Evolutionary conservation across 208 protist species (phyloP).

Genomic region (Porcisia deanei): DNA sequence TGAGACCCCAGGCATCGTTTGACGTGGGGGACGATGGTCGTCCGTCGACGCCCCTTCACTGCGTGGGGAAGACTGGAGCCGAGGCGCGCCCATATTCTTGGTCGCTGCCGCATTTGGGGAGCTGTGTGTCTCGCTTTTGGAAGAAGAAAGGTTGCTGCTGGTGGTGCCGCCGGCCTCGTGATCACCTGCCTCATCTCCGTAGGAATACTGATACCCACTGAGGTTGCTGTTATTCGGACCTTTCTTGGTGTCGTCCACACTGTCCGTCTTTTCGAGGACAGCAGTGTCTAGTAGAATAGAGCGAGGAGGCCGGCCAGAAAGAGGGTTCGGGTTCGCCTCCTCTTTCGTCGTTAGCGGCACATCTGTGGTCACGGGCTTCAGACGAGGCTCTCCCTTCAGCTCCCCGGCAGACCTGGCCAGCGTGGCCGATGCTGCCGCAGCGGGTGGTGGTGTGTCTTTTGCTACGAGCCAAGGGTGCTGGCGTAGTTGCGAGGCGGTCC

Average conservation of each 20-base stretch:
- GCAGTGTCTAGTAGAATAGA: constrained; percentile 32
- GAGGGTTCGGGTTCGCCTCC: background rate
- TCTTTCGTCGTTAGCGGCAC: constrained; percentile 6
- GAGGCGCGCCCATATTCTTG: background rate
- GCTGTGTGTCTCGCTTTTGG: constrained; percentile 16
- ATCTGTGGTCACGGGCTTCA: background rate
- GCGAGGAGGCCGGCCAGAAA: constrained; percentile 12
- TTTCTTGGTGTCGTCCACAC: background rate
- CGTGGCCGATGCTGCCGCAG: background rate
- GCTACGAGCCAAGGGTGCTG: constrained; percentile 75
- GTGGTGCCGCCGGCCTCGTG: constrained; percentile 26
- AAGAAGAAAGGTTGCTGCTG: constrained; percentile 35
- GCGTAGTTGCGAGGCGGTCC: constrained; percentile 53
- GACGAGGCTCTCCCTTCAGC: background rate
- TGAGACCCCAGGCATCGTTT: background rate
- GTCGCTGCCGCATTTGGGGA: background rate
- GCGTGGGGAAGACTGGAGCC: constrained; percentile 11
- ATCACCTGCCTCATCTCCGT: constrained; percentile 19
- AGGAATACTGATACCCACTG: constrained; percentile 5
- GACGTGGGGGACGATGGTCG: background rate
- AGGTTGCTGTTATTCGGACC: background rate
- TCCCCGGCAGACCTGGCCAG: constrained; percentile 1
- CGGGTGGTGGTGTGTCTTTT: constrained; percentile 5
- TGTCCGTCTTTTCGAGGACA: constrained; percentile 14
- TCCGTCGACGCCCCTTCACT: constrained; percentile 9